A percentile compares a stretch with the other conserved stretches of the same genome.
Evolutionary conservation across 352 stramenopile species (phyloP).

Genomic region (Pythium scleroteichum): DNA sequence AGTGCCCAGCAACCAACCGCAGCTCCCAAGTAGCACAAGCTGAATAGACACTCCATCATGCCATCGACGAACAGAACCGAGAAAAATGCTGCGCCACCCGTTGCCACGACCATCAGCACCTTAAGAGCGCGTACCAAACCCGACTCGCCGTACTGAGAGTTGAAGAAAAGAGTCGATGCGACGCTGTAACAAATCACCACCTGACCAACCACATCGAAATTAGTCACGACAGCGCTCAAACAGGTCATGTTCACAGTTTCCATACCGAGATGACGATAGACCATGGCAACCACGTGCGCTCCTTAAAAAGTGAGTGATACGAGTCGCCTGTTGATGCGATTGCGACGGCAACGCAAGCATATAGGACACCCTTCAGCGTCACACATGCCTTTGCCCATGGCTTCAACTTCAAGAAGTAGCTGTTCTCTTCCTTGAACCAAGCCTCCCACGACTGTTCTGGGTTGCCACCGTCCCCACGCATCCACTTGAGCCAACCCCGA

Average conservation of each 20-base stretch:
- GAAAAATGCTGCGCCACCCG: conserved; percentile 14
- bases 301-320: conserved; percentile 37
- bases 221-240: conserved; percentile 2
- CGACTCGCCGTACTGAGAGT: conserved; percentile 35
- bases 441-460: conserved; percentile 90
- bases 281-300: conserved; percentile 36
- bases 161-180: conserved; percentile 40
- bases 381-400: conserved; percentile 84
- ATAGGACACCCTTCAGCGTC: conserved; percentile 82
- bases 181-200: conserved; percentile 24
- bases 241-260: not conserved
- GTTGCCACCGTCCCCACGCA: conserved; percentile 82
- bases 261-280: conserved; percentile 31
- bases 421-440: conserved; percentile 92
- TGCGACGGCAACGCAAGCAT: conserved; percentile 72
- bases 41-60: conserved; percentile 82
- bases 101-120: conserved; percentile 50
- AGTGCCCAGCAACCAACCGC: conserved; percentile 61
- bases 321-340: conserved; percentile 59
- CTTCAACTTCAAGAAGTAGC: conserved; percentile 82
- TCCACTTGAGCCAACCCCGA: conserved; percentile 79
- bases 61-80: conserved; percentile 49
- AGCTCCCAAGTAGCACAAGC: conserved; percentile 88
- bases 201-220: not conserved
- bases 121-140: conserved; percentile 43